Conservation (phyloP, 129 eudicot species). For the Flaveria trinervia region DNA sequence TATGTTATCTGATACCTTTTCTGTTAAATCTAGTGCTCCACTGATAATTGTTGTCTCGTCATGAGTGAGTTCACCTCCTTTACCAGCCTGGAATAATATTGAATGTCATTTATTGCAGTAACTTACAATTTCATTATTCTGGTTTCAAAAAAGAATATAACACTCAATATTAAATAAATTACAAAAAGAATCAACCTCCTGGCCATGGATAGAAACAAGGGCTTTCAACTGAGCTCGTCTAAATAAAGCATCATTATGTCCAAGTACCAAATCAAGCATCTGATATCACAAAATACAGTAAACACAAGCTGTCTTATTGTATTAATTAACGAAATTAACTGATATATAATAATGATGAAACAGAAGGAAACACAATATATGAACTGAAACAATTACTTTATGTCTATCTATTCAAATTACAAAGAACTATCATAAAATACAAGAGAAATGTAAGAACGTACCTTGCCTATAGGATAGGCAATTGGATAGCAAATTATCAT, state of each 20-base stretch:
- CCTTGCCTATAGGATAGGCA: conserved; percentile 94
- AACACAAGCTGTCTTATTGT: neutral
- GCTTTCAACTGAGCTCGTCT: conserved; percentile 96
- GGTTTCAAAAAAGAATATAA: neutral
- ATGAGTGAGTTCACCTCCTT: conserved; percentile 98
- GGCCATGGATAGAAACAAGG: conserved; percentile 92
- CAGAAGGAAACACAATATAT: neutral
- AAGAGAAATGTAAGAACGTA: conserved; percentile 26
- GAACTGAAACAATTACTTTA: neutral
- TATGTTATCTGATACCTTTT: conserved; percentile 59
- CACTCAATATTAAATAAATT: neutral
- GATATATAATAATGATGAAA: neutral
- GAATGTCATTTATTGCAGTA: conserved; percentile 11
- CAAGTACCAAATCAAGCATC: conserved; percentile 80
- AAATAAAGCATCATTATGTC: conserved; percentile 87
- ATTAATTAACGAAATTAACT: too few species aligned
- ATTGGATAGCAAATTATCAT: conserved; percentile 86
- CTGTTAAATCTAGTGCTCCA: conserved; percentile 97
- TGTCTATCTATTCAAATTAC: conserved; percentile 8
- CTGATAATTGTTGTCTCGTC: conserved; percentile 97
- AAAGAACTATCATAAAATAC: neutral
- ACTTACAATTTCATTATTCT: conserved; percentile 3
- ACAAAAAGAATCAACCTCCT: conserved; percentile 48
- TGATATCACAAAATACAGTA: conserved; percentile 39
- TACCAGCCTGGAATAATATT: conserved; percentile 68